Conservation (phyloP, 352 stramenopile genomes). For the Elongisporangium undulatum region DNA sequence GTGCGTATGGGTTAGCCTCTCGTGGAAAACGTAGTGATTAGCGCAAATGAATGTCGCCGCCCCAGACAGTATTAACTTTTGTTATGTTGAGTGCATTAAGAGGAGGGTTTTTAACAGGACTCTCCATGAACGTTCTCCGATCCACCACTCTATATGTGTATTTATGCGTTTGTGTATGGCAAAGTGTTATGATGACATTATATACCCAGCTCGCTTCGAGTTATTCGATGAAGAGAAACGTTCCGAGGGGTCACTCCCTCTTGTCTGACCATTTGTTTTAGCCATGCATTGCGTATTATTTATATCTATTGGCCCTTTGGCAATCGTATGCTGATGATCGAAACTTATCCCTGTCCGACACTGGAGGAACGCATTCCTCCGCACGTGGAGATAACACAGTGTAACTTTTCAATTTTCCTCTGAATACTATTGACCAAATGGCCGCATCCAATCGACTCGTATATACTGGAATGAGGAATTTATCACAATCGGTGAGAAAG, state of each 20-base stretch:
- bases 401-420: conserved; percentile 84
- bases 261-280: conserved; percentile 70
- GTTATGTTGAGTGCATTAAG: conserved; percentile 85
- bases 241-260: conserved; percentile 88
- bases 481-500: conserved; percentile 60
- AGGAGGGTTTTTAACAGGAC: conserved; percentile 77
- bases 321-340: conserved; percentile 72
- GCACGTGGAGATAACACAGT: conserved; percentile 83
- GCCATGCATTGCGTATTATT: conserved; percentile 1
- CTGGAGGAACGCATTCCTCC: conserved; percentile 73
- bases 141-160: conserved; percentile 9
- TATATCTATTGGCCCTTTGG: conserved; percentile 12
- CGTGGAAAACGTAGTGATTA: conserved; percentile 82
- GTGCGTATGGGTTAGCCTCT: conserved; percentile 9
- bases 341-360: conserved; percentile 89
- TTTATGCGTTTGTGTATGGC: conserved; percentile 12
- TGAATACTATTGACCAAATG: conserved; percentile 44
- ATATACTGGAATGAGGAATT: conserved; percentile 79
- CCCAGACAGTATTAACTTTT: conserved; percentile 77
- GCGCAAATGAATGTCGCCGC: conserved; percentile 84
- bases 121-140: conserved; percentile 77
- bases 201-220: conserved; percentile 89
- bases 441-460: conserved; percentile 7
- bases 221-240: conserved; percentile 84
- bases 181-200: conserved; percentile 88